phyloP scores from a whole-genome alignment of 345 rosid genomes.

The Salix dunnii region DNA sequence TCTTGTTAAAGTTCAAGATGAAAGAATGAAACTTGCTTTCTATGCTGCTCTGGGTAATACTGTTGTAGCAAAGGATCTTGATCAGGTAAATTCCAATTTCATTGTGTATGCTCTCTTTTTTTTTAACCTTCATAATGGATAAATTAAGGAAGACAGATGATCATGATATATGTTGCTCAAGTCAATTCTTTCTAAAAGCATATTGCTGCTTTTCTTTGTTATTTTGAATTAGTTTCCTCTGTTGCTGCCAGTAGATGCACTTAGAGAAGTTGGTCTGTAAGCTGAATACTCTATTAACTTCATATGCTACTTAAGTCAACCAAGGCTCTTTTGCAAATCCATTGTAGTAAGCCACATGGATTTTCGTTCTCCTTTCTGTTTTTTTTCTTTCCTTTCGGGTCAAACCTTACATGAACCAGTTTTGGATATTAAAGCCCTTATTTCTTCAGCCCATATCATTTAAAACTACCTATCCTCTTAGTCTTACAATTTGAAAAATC shows the following conservation, averaged over 20 bases:
- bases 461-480: too few relatives aligned
- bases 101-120: neutral
- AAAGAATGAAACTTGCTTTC: constrained; percentile 91
- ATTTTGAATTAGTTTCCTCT: neutral
- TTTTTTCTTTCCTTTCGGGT: neutral
- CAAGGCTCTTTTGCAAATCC: too few relatives aligned
- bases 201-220: neutral
- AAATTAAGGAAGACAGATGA: neutral
- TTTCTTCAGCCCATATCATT: too few relatives aligned
- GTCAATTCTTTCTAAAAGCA: neutral
- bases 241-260: neutral
- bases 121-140: neutral
- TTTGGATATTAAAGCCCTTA: too few relatives aligned
- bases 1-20: constrained; percentile 76
- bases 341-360: too few relatives aligned
- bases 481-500: too few relatives aligned
- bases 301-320: neutral
- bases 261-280: neutral
- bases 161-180: too few relatives aligned
- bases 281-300: neutral
- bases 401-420: neutral
- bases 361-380: neutral
- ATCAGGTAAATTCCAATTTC: constrained; percentile 55
- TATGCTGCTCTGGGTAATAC: constrained; percentile 81
- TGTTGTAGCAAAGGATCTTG: constrained; percentile 80